A percentile compares a stretch with the other conserved stretches of the same genome.
These are phyloP conservation scores for Hericium erinaceus DNA, from an alignment of 768 basidiomycete species.

Conservation along the genomic window DNA sequence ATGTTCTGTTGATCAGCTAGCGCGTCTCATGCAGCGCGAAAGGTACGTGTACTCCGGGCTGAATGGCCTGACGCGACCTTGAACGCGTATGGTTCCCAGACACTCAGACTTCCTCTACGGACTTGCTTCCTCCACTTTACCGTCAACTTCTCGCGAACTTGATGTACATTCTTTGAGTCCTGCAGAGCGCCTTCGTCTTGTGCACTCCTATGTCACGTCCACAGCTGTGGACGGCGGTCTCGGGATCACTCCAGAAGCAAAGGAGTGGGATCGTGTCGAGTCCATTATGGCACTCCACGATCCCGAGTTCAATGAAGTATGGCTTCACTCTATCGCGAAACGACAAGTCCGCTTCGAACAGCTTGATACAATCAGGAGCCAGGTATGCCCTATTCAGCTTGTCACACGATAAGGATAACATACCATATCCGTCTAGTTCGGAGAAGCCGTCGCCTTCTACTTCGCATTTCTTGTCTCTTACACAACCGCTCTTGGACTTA, in stretches of 20 bases:
- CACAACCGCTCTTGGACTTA: slow-evolving; percentile 68
- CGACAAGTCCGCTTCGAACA: slow-evolving; percentile 53
- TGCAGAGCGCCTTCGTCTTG: slow-evolving; percentile 74
- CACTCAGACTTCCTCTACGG: slow-evolving; percentile 72
- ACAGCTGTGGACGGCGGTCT: slow-evolving; percentile 72
- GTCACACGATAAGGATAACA: slow-evolving; percentile 5
- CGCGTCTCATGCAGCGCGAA: slow-evolving; percentile 62
- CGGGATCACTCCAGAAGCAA: slow-evolving; percentile 63
- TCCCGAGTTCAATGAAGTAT: slow-evolving; percentile 65
- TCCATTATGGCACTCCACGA: slow-evolving; percentile 82
- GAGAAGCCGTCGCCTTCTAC: slow-evolving; percentile 78
- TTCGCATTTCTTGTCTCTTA: slow-evolving; percentile 85
- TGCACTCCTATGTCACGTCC: slow-evolving; percentile 63
- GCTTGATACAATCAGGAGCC: slow-evolving; percentile 62
- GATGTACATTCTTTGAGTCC: slow-evolving; percentile 44
- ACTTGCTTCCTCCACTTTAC: slow-evolving; percentile 46
- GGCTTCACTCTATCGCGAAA: slow-evolving; percentile 71
- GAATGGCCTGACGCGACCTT: no score
- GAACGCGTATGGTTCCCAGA: slow-evolving; percentile 25
- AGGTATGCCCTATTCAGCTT: slow-evolving; percentile 33
- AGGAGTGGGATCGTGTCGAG: slow-evolving; percentile 74
- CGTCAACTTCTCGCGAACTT: slow-evolving; percentile 31
- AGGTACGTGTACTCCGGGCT: slow-evolving; percentile 36
- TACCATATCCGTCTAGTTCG: slow-evolving; percentile 39
- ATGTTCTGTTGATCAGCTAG: slow-evolving; percentile 53